Percentiles rank a stretch among this genome's conserved stretches.
Conservation (phyloP, 1,139 yeast species). For the Yamadazyma songkhlaensis region DNA sequence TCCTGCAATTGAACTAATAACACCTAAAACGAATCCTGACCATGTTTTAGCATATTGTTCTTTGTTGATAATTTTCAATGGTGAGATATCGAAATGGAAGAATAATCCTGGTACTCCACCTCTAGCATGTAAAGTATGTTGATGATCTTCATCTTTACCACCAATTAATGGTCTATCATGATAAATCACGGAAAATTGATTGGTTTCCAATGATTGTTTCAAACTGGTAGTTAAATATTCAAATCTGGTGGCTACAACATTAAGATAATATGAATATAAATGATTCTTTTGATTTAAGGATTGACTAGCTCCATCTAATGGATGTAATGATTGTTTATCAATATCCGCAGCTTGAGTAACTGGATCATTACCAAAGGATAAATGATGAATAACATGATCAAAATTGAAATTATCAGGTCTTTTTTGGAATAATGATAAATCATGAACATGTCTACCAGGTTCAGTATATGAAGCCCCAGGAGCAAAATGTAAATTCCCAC, state of each 20-base stretch:
- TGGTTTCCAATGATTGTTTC: conserved; percentile 59
- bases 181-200: conserved; percentile 86
- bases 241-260: conserved; percentile 87
- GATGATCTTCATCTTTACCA: conserved; percentile 89
- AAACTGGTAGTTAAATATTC: conserved; percentile 50
- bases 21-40: conserved; percentile 83
- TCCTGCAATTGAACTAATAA: conserved; percentile 88
- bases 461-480: conserved; percentile 74
- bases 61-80: conserved; percentile 83
- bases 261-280: conserved; percentile 73
- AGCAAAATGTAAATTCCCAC: conserved; percentile 92
- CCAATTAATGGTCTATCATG: conserved; percentile 86
- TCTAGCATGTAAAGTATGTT: conserved; percentile 74
- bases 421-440: conserved; percentile 65
- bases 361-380: conserved; percentile 77
- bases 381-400: conserved; percentile 72
- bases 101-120: conserved; percentile 94
- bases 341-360: conserved; percentile 16
- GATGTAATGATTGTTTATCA: conserved; percentile 50
- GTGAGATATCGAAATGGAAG: conserved; percentile 87
- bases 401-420: conserved; percentile 57
- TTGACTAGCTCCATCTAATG: conserved; percentile 57
- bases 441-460: conserved; percentile 73
- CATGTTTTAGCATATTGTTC: conserved; percentile 78
- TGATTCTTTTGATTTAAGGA: conserved; percentile 51